Evolutionary conservation across 495 filamentous ascomycete species (phyloP).

Genomic region (Podospora conica): DNA sequence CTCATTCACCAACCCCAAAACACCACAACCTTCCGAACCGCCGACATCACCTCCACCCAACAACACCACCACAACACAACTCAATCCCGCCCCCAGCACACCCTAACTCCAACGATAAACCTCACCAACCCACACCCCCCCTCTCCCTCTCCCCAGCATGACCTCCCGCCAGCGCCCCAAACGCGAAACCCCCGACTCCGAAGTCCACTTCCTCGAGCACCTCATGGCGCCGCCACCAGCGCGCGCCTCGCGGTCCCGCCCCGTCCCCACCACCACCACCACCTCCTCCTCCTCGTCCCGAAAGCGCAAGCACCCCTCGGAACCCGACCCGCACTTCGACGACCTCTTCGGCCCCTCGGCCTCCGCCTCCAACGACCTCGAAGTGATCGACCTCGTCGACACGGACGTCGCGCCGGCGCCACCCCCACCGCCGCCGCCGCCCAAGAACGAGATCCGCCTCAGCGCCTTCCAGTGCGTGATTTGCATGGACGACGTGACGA

Average conservation of each 20-base stretch:
- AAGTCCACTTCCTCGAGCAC: background rate
- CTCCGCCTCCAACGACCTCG: conserved; percentile 6
- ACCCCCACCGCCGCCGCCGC: conserved; percentile 39
- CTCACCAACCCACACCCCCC: background rate
- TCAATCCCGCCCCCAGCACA: no score
- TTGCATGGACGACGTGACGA: conserved; percentile 71
- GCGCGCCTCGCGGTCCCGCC: background rate
- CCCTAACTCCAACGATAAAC: background rate
- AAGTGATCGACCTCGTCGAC: conserved; percentile 54
- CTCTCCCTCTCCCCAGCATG: background rate
- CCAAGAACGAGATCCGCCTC: conserved; percentile 49
- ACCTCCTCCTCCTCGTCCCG: background rate
- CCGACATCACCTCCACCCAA: background rate
- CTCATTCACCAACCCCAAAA: background rate
- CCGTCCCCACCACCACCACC: background rate
- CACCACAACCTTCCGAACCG: background rate
- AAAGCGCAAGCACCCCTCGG: background rate
- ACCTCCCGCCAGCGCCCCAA: background rate
- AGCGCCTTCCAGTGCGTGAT: conserved; percentile 67
- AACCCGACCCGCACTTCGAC: background rate
- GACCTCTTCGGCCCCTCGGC: background rate
- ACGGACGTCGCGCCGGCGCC: conserved; percentile 47
- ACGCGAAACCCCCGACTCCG: background rate
- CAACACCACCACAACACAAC: background rate
- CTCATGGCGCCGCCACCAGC: background rate